Base-by-base conservation (phyloP, 2,329 filamentous ascomycete species). In the Coleophoma cylindrospora region DNA sequence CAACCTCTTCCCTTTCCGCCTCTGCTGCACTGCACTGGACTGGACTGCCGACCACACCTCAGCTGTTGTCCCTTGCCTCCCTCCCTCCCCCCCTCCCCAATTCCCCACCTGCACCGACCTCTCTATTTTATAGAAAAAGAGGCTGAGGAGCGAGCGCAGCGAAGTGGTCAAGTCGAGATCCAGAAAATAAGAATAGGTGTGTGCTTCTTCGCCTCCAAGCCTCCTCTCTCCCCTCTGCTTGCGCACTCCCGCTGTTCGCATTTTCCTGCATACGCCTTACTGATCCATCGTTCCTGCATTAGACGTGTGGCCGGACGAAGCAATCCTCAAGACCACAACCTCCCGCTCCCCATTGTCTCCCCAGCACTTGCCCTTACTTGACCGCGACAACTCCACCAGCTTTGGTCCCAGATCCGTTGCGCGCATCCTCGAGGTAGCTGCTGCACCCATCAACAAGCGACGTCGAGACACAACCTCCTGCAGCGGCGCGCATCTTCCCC, bases 381-480 rank as follows among this genome's bases (percentile, higher is more conserved):
- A 40, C 49, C 34, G 37, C 47, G 47, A 55, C 53, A 43, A 49
- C 40, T 53, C 45, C 45, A 53, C 49, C 60, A 59, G 57, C 61
- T 49, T 59, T 52, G 59, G 47, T 62, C 61, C 57, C 60, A 43
- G 54, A 19, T 53, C 52, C 50, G 47, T 56, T 41, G 40, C 41
- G 48, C 53, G 54, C 54, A 56, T 54, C 55, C 59, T 61, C 59
- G 59, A 60, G 19, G 54, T 56, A 50, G 36, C 13, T 17, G 50
- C 62, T 61, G 61, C 59, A 57, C 60, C 56, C 58, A 56, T 62
- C 58, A 58, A 48, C 58, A 62, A 61, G 61, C 60, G 59, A 64
- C 50, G 50, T 54, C 52, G 55, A 57, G 57, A 64, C 61, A 64
- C 66, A 64, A 62, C 58, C 66, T 62, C 63, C 64, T 67, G 59